phyloP scores from a whole-genome alignment of 2,329 filamentous ascomycete genomes.

The Dactylellina parvicollis region DNA sequence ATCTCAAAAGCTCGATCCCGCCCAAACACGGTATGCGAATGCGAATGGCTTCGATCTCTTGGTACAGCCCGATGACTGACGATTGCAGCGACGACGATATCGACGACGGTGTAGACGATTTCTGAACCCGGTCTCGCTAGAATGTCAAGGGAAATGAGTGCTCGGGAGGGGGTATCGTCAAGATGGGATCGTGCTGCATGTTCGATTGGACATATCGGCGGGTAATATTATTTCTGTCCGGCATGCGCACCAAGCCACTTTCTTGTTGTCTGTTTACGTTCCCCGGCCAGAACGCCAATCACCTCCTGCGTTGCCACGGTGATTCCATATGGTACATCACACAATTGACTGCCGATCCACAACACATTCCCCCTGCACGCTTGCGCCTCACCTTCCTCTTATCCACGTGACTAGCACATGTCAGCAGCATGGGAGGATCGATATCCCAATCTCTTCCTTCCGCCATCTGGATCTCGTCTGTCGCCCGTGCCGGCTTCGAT shows the following conservation, averaged over 20 bases:
- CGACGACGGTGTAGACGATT: slow-evolving; percentile 7
- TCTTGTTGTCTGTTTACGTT: slow-evolving; percentile 43
- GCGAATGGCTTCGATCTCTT: not conserved
- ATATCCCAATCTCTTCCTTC: not conserved
- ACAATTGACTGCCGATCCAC: slow-evolving; percentile 13
- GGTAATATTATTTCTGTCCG: slow-evolving; percentile 13
- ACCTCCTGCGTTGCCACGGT: slow-evolving; percentile 48
- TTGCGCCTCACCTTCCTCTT: not conserved
- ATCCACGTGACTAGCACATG: not conserved
- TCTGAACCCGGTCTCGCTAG: slow-evolving; percentile 2
- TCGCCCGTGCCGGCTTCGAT: too few relatives aligned
- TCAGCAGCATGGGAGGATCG: not conserved
- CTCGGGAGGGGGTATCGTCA: slow-evolving; percentile 13
- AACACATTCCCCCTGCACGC: slow-evolving; percentile 15
- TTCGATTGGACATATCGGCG: slow-evolving; percentile 22
- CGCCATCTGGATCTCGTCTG: too few relatives aligned
- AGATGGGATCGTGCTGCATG: slow-evolving; percentile 34
- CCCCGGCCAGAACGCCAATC: slow-evolving; percentile 13
- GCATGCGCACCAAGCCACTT: slow-evolving; percentile 29
- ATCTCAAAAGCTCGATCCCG: slow-evolving; percentile 21
- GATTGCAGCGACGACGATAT: not conserved
- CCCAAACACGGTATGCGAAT: slow-evolving; percentile 30
- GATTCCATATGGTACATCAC: too few relatives aligned
- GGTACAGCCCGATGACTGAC: not conserved
- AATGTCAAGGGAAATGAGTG: not conserved